Evolutionary conservation across 352 stramenopile genomes (phyloP).

Genomic region (Pythium sp.): DNA sequence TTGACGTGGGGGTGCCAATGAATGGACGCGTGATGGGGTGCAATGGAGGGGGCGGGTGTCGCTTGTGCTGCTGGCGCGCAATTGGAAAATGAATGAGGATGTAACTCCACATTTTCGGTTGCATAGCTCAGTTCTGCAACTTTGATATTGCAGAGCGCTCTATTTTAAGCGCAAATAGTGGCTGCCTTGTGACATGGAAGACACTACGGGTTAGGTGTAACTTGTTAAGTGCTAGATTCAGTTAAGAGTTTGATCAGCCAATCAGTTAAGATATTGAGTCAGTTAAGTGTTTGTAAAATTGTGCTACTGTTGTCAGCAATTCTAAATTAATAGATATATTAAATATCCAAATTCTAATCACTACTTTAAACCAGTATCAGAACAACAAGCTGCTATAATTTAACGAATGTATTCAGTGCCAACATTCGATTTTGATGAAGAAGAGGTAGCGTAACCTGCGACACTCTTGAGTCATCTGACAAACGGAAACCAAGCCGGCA

Average conservation of each 20-base stretch:
- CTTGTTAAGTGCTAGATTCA: too few relatives aligned
- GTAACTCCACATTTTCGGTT: neutral
- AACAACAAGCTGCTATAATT: neutral
- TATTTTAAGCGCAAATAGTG: neutral
- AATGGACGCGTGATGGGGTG: neutral
- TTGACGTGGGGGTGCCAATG: neutral
- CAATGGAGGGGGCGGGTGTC: neutral
- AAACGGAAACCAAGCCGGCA: neutral
- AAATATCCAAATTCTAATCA: neutral
- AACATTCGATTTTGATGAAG: neutral
- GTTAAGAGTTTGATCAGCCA: too few relatives aligned
- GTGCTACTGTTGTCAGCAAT: neutral
- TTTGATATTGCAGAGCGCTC: neutral
- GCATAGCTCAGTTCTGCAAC: neutral
- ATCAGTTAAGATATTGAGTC: too few relatives aligned
- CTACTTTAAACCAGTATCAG: neutral
- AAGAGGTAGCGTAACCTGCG: neutral
- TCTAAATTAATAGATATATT: neutral
- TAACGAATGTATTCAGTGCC: neutral
- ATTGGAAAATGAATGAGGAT: conserved; percentile 6
- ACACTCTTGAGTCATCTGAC: neutral
- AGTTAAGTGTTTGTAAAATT: neutral
- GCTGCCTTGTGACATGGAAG: neutral
- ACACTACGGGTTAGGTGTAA: too few relatives aligned
- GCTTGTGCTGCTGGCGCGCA: conserved; percentile 13